Percentiles rank a stretch among this genome's conserved stretches.
Conservation (phyloP, 805 yeast genomes). For the Metschnikowia corniflorae region DNA sequence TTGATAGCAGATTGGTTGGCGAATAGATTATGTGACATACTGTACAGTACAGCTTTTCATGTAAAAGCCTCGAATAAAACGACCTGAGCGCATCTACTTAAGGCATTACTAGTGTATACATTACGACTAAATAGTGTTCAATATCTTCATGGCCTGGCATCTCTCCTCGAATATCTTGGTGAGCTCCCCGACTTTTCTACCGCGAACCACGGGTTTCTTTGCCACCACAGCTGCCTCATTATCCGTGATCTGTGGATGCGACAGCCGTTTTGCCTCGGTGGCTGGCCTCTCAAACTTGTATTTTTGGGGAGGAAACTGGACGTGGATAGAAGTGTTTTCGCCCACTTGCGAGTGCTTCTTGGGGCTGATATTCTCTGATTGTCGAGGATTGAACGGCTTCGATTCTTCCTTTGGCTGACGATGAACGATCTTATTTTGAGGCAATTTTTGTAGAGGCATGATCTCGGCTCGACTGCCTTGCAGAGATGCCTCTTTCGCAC, state of each 20-base stretch:
- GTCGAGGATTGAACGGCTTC: too few relatives aligned
- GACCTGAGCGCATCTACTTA: too few relatives aligned
- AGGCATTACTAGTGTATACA: too few relatives aligned
- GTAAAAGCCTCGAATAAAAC: too few relatives aligned
- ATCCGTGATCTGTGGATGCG: too few relatives aligned
- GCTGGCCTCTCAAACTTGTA: constrained; percentile 23
- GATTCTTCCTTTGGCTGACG: too few relatives aligned
- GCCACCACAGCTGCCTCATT: background rate
- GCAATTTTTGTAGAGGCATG: background rate
- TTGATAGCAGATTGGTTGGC: constrained; percentile 44
- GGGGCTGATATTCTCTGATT: too few relatives aligned
- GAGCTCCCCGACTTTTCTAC: constrained; percentile 57
- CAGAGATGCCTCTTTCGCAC: too few relatives aligned
- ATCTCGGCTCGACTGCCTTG: too few relatives aligned
- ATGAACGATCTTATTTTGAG: background rate
- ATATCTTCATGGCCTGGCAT: constrained; percentile 36
- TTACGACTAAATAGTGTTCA: constrained; percentile 16
- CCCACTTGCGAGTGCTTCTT: background rate
- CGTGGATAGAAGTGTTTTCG: constrained; percentile 11
- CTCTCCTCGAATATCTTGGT: constrained; percentile 65
- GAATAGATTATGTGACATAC: constrained; percentile 27
- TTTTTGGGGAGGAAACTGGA: constrained; percentile 39
- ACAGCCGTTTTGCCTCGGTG: too few relatives aligned
- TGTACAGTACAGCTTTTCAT: constrained; percentile 13
- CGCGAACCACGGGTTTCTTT: constrained; percentile 46